phyloP scores from a whole-genome alignment of 768 basidiomycete genomes.

The Neoboletus subvelutipes region DNA sequence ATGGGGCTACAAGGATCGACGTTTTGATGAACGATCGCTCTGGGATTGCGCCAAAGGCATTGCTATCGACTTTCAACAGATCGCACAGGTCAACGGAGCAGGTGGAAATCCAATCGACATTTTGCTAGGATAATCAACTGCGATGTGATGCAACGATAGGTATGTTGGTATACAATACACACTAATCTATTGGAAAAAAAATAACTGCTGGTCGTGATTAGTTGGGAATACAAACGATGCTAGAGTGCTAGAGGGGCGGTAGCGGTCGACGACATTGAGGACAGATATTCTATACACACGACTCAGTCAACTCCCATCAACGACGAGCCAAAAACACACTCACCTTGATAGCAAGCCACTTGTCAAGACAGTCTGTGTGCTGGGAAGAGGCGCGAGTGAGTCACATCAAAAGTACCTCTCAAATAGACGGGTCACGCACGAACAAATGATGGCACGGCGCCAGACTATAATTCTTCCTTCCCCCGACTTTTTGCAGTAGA shows the following conservation, averaged over 20 bases:
- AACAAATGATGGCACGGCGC: slow-evolving; percentile 91
- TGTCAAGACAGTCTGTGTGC: slow-evolving; percentile 88
- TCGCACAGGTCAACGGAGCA: slow-evolving; percentile 56
- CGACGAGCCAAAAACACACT: slow-evolving; percentile 30
- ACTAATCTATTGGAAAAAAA: not conserved
- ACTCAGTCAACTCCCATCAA: not conserved
- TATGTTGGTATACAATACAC: slow-evolving; percentile 14
- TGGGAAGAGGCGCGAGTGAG: slow-evolving; percentile 23
- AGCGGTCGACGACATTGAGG: slow-evolving; percentile 86
- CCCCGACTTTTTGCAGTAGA: slow-evolving; percentile 36
- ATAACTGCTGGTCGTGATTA: not conserved
- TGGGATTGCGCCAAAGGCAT: slow-evolving; percentile 60
- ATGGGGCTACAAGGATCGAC: slow-evolving; percentile 82
- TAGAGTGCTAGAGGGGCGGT: slow-evolving; percentile 59
- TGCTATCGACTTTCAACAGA: slow-evolving; percentile 55
- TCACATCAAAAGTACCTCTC: not conserved
- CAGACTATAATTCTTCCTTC: slow-evolving; percentile 72
- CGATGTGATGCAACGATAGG: not conserved
- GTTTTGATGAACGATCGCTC: slow-evolving; percentile 68
- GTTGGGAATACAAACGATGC: slow-evolving; percentile 1
- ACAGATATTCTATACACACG: slow-evolving; percentile 68
- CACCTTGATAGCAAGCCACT: slow-evolving; percentile 75
- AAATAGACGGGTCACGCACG: slow-evolving; percentile 42
- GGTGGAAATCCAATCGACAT: slow-evolving; percentile 69
- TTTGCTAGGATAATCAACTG: slow-evolving; percentile 49